Evolutionary conservation across 2,329 filamentous ascomycete genomes (phyloP), one percentile per base, ranked within the genome.

Genomic region (Blumeria graminis): DNA sequence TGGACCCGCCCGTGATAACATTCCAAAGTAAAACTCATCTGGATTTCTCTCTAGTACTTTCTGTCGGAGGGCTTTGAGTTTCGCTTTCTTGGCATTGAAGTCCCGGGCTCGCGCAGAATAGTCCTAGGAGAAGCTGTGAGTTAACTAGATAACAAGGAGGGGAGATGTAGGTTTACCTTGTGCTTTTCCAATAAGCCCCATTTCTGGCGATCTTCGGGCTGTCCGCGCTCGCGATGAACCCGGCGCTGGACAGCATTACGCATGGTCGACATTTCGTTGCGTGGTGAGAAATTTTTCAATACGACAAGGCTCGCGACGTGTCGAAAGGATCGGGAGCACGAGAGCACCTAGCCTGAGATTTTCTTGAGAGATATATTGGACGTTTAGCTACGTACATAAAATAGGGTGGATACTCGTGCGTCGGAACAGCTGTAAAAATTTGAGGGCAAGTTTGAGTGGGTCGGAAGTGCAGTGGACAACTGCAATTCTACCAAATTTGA

Each of bases 171-270:
- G 60, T 66, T 45, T 65, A 82, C 82, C 73, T 95, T 95, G 76
- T 92, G 85, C 72, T 98, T 96, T 69, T 96, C 92, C 59, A 96
- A 81, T 22, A 96, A 77, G 61, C 92, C 92, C 71, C 88, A 87
- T 72, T 86, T 86, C 61, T 82, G 74, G 56, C 92, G 86, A 67
- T 89, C 85, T 60, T 79, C 70, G 43, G 89, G 85, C 69, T 96
- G 92, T 38, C 86, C 85, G 64, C 92, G 83, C 75, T 96, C 92
- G 63, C 82, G 79, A 70, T 96, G 90, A 62, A 87, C 83, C 66
- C 87, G 86, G 70, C 86, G 79, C 63, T 87, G 79, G 59, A 89
- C 77, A 67, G 76, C 74, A 65, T 80, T 80, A 60, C 76, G 72
- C 68, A 80, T 74, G 2, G 77, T 78, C 36, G 76, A 78, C 75